These are phyloP conservation scores for Artomyces pyxidatus DNA, from an alignment of 768 basidiomycete species.

Conservation along the genomic window DNA sequence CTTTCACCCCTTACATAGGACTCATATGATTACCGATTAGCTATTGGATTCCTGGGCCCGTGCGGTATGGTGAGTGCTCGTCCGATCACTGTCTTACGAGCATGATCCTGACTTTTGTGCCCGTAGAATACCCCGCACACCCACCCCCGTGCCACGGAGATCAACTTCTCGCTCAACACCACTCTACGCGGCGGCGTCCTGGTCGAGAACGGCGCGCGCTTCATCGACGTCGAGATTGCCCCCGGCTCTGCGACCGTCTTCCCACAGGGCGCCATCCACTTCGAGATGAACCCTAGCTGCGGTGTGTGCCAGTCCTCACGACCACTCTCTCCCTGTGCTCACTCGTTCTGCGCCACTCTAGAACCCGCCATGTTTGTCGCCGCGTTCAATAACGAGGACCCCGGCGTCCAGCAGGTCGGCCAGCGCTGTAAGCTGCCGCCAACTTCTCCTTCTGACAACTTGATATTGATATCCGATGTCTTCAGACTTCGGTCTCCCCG, in stretches of 20 bases:
- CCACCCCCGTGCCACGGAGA: constrained; percentile 28
- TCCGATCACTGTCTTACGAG: not conserved
- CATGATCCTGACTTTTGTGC: not conserved
- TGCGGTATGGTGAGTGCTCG: constrained; percentile 18
- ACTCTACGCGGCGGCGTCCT: constrained; percentile 20
- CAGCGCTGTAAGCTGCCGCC: constrained; percentile 20
- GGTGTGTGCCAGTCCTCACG: not conserved
- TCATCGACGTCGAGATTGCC: constrained; percentile 19
- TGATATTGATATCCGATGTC: not conserved
- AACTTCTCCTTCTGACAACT: not conserved
- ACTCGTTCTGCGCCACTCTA: not conserved
- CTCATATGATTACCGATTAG: too few relatives aligned
- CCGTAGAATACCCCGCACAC: constrained; percentile 26
- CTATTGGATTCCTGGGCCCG: constrained; percentile 22
- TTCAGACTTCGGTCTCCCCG: constrained; percentile 24
- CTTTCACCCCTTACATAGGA: too few relatives aligned
- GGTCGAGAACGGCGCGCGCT: constrained; percentile 23
- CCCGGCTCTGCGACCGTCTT: constrained; percentile 18
- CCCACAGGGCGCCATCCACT: constrained; percentile 12
- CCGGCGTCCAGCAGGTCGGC: constrained; percentile 18
- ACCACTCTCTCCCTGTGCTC: not conserved
- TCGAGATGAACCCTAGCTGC: constrained; percentile 22
- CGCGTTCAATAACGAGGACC: constrained; percentile 23
- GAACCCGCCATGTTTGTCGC: constrained; percentile 22
- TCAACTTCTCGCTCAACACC: constrained; percentile 25